phyloP scores from a whole-genome alignment of 139 green algal genomes.

The Tetradesmus lagerheimii region DNA sequence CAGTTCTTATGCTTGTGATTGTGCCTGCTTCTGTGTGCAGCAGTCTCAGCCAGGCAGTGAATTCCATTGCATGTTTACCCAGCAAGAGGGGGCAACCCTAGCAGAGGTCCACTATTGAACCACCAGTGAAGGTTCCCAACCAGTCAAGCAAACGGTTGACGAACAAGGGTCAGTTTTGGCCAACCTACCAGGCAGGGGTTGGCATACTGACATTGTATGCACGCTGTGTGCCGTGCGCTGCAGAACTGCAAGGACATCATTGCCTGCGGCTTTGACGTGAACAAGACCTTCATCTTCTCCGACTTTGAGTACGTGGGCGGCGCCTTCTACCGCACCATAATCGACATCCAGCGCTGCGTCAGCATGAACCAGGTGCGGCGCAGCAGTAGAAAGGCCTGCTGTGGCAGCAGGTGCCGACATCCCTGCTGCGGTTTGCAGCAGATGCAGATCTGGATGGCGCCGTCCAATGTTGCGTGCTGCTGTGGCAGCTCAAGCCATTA shows the following conservation, averaged over 20 bases:
- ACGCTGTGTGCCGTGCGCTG: background rate
- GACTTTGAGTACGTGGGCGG: conserved; percentile 98
- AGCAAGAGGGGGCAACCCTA: too few relatives aligned
- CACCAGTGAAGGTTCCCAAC: too few relatives aligned
- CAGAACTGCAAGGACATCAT: conserved; percentile 99
- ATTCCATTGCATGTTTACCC: too few relatives aligned
- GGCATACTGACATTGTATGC: too few relatives aligned
- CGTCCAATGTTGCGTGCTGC: background rate
- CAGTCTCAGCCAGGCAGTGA: too few relatives aligned
- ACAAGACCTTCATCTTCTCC: conserved; percentile 98
- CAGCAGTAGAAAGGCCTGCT: background rate
- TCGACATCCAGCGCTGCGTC: conserved; percentile 89
- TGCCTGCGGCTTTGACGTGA: conserved; percentile 96
- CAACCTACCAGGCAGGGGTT: too few relatives aligned
- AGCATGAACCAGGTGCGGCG: conserved; percentile 94
- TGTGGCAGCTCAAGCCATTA: background rate
- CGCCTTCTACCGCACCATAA: conserved; percentile 96
- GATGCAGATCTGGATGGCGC: background rate
- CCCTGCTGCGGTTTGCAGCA: background rate
- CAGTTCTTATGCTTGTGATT: too few relatives aligned
- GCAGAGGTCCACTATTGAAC: too few relatives aligned
- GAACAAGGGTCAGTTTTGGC: too few relatives aligned
- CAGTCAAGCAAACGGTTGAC: too few relatives aligned
- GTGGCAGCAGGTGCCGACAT: background rate
- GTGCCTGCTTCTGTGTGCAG: background rate